phyloP scores from a whole-genome alignment of 2,329 filamentous ascomycete genomes.

The Colletotrichum lentis region DNA sequence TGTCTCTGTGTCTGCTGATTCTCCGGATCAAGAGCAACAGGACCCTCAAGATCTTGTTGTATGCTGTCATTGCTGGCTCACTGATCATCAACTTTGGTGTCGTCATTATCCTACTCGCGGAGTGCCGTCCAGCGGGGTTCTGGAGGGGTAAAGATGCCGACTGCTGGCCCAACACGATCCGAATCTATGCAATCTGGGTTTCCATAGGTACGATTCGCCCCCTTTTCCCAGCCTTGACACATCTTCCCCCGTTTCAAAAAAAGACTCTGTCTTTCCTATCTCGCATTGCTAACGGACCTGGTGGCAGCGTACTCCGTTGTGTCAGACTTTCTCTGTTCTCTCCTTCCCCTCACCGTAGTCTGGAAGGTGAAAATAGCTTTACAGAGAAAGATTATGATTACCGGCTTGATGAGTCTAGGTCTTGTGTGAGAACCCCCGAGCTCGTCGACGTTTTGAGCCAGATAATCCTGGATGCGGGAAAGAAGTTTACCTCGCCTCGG shows the following conservation, averaged over 20 bases:
- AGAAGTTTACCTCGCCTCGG: background rate
- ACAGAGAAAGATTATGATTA: background rate
- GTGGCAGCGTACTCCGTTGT: background rate
- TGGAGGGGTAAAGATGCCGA: slow-evolving; percentile 44
- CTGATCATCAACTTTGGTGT: slow-evolving; percentile 44
- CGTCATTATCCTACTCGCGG: slow-evolving; percentile 46
- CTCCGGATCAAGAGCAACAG: slow-evolving; percentile 51
- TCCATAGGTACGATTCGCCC: slow-evolving; percentile 41
- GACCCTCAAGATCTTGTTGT: slow-evolving; percentile 44
- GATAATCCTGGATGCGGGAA: too few species aligned
- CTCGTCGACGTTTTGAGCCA: background rate
- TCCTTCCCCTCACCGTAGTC: background rate
- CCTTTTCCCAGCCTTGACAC: background rate
- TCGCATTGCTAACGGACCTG: background rate
- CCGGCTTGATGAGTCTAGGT: background rate
- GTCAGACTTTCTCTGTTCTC: background rate
- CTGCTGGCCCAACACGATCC: slow-evolving; percentile 45
- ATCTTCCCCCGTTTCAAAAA: background rate
- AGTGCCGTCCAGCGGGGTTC: slow-evolving; percentile 43
- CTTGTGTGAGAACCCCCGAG: background rate
- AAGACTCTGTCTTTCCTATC: background rate
- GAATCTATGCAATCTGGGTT: slow-evolving; percentile 46
- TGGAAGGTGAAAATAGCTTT: background rate
- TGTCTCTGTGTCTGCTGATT: slow-evolving; percentile 52
- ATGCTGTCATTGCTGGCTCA: slow-evolving; percentile 44